These are phyloP conservation scores for Hypericum perforatum DNA, from an alignment of 345 rosid species.

Conservation along the genomic window DNA sequence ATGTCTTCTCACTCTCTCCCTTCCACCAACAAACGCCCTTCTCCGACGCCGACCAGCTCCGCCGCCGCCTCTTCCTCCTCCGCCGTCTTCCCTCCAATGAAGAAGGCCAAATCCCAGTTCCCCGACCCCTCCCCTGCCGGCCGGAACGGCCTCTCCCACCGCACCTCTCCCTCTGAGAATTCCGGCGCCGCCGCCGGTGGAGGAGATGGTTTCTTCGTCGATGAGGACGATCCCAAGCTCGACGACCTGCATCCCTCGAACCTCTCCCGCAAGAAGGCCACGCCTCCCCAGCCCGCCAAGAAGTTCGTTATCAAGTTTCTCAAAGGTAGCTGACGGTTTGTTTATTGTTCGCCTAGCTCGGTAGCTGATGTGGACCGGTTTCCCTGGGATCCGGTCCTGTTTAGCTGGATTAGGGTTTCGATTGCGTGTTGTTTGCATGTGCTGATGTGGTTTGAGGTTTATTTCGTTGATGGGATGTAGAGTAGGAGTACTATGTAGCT, in stretches of 20 bases:
- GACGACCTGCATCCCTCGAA: constrained; percentile 33
- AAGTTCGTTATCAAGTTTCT: constrained; percentile 75
- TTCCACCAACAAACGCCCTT: constrained; percentile 15
- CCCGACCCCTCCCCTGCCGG: constrained; percentile 31
- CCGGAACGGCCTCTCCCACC: constrained; percentile 47
- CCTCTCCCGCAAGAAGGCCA: constrained; percentile 79
- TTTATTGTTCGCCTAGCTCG: background rate
- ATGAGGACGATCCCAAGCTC: constrained; percentile 52
- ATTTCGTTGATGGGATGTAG: no score
- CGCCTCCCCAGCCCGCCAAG: constrained; percentile 77
- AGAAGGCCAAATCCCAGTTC: constrained; percentile 67
- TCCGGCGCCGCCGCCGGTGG: constrained; percentile 12
- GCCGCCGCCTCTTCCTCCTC: constrained; percentile 11
- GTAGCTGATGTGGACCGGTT: background rate
- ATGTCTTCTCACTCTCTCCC: constrained; percentile 81
- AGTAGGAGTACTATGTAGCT: constrained; percentile 1
- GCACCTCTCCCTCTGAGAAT: constrained; percentile 10
- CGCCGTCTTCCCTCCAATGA: constrained; percentile 31
- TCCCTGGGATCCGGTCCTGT: background rate
- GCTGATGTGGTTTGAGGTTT: no score
- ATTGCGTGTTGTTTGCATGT: background rate
- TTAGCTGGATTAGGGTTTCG: constrained; percentile 3
- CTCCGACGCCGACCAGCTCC: constrained; percentile 13
- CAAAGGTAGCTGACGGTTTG: constrained; percentile 39
- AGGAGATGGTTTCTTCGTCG: constrained; percentile 34